Evolutionary conservation across 2,329 filamentous ascomycete genomes (phyloP).

Genomic region (Talaromyces sp.): DNA sequence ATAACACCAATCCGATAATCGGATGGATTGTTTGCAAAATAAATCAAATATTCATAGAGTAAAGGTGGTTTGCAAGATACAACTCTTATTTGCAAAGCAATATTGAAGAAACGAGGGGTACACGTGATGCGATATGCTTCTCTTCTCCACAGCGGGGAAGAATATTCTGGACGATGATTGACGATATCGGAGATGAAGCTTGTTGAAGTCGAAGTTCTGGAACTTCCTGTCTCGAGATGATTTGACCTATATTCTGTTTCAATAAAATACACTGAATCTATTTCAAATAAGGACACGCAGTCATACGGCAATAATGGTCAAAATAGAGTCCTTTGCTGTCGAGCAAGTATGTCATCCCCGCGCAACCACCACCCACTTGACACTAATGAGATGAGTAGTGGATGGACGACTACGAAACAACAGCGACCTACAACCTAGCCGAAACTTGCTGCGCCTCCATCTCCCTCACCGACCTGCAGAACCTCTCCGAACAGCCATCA

Average conservation of each 20-base stretch:
- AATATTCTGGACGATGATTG: not conserved
- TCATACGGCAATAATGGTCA: conserved; percentile 33
- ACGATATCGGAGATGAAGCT: not conserved
- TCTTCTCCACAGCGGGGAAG: conserved; percentile 12
- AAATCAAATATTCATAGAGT: too few species aligned
- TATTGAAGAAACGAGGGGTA: not conserved
- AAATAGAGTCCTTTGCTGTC: conserved; percentile 51
- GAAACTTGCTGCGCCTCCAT: conserved; percentile 58
- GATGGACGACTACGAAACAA: conserved; percentile 55
- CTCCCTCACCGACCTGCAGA: conserved; percentile 52
- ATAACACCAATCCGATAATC: not conserved
- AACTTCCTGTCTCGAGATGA: not conserved
- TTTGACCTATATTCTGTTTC: not conserved
- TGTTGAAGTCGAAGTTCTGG: not conserved
- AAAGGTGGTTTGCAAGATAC: not conserved
- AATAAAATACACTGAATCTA: not conserved
- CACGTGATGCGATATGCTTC: not conserved
- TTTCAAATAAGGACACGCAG: not conserved
- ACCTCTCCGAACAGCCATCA: conserved; percentile 52
- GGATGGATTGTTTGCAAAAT: too few species aligned
- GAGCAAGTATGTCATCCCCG: conserved; percentile 56
- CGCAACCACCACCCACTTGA: not conserved
- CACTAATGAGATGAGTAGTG: conserved; percentile 39
- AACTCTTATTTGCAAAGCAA: too few species aligned
- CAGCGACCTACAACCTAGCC: conserved; percentile 55